These are phyloP conservation scores for Sugiyamaella valdiviana DNA, from an alignment of 805 yeast genomes.

Conservation along the genomic window DNA sequence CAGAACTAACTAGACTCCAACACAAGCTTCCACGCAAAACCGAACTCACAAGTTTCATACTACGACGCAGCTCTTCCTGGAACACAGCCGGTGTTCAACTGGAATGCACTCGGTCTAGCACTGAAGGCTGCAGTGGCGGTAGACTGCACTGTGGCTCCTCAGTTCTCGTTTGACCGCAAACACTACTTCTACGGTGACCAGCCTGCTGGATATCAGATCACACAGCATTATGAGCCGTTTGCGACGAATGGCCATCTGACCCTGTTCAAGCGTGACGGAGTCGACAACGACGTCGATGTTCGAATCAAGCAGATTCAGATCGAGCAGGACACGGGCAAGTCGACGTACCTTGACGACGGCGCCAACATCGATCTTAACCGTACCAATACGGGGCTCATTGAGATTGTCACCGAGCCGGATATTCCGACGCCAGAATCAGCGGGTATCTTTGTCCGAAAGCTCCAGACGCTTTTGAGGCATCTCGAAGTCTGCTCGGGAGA, in stretches of 20 bases:
- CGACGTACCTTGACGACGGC: constrained; percentile 44
- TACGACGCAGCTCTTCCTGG: constrained; percentile 91
- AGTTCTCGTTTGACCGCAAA: constrained; percentile 79
- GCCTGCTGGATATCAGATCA: constrained; percentile 92
- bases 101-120: constrained; percentile 65
- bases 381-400: constrained; percentile 79
- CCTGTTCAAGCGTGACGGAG: constrained; percentile 49
- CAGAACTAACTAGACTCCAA: constrained; percentile 37
- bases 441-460: constrained; percentile 71
- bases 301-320: constrained; percentile 75
- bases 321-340: constrained; percentile 92
- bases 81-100: constrained; percentile 76
- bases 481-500: constrained; percentile 80
- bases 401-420: constrained; percentile 88
- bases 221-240: constrained; percentile 79
- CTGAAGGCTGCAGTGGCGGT: constrained; percentile 67
- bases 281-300: constrained; percentile 41
- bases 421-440: constrained; percentile 63
- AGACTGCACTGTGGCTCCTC: constrained; percentile 47
- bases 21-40: constrained; percentile 37
- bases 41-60: constrained; percentile 66
- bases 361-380: constrained; percentile 73
- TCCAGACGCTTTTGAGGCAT: constrained; percentile 62
- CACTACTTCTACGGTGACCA: constrained; percentile 97
- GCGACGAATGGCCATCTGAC: constrained; percentile 60